phyloP scores from a whole-genome alignment of 352 stramenopile species.

The Phytopythium helicoides region DNA sequence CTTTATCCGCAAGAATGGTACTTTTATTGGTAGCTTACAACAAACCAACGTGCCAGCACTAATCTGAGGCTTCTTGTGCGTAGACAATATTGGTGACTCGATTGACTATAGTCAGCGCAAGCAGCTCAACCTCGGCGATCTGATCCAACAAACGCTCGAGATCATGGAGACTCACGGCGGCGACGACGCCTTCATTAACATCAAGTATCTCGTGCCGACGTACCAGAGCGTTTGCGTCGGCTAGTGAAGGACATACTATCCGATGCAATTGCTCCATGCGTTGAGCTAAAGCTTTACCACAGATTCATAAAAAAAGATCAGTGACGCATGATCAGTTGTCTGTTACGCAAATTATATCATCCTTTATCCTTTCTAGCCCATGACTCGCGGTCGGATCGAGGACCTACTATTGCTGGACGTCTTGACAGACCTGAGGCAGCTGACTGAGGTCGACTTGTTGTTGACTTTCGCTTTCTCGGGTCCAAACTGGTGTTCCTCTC shows the following conservation, averaged over 20 bases:
- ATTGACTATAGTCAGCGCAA: constrained; percentile 97
- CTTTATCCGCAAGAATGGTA: constrained; percentile 95
- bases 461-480: neutral
- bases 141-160: constrained; percentile 97
- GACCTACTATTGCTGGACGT: neutral
- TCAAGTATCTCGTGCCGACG: constrained; percentile 97
- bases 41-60: neutral
- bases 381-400: neutral
- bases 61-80: neutral
- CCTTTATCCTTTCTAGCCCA: constrained; percentile 1
- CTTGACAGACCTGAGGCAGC: constrained; percentile 10
- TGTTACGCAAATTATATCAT: too few species aligned
- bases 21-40: neutral
- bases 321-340: too few species aligned
- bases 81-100: constrained; percentile 94
- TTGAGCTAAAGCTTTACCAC: neutral
- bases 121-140: constrained; percentile 93
- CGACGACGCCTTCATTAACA: constrained; percentile 98
- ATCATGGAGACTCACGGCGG: constrained; percentile 95
- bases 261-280: neutral
- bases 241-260: constrained; percentile 17
- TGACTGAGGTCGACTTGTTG: constrained; percentile 21
- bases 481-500: neutral
- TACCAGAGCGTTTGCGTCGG: constrained; percentile 93
- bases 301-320: constrained; percentile 1